Base-by-base conservation (phyloP, 768 basidiomycete species). In the Trametes cinnabarina region DNA sequence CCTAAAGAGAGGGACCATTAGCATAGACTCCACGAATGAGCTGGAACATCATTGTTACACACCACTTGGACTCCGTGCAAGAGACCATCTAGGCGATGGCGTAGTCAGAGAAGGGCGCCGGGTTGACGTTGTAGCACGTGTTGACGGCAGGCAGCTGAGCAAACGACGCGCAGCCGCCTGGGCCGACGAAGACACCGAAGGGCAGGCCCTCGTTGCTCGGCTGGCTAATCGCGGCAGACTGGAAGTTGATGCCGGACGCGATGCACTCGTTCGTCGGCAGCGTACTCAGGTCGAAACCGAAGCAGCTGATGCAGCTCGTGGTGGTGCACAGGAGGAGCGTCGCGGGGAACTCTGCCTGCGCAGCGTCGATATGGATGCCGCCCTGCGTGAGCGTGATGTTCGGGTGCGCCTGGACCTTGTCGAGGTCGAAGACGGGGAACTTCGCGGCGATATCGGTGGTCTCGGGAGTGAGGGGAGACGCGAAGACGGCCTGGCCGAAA, bases 191-290 rank as follows among this genome's bases (percentile, higher is more conserved):
- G 30, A 55, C 53, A 10, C 44, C 53, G 37, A 55, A 47, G 35
- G 44, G 34, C 44, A 55, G 23, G 35, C 53, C 53, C 44, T 37
- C 53, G 44, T 47, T 40, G 43, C 53, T 55, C 44, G 53, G 53
- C 53, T 55, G 53, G 53, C 35, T 20, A 10, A 55, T 55, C 20
- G 34, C 19, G 14, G 37, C 20, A 30, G 52, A 54, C 14, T 6
- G 19, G 34, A 28, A 54, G 26, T 22, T 23, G 52, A 54, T 14
- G 43, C 43, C 34, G 28, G 42, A 26, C 26, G 52, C 42, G 30
- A 44, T 20, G 28, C 52, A 54, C 34, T 25, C 32, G 42, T 43
- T 37, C n/a, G 41, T 42, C n/a, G 42, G 43, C 11, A 23, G 1
- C 28, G 22, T 6, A 34, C 22, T 34, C 17, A 54, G 30, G 22